Conservation (phyloP, 2,329 filamentous ascomycete species). For the Sporothrix phasma region DNA sequence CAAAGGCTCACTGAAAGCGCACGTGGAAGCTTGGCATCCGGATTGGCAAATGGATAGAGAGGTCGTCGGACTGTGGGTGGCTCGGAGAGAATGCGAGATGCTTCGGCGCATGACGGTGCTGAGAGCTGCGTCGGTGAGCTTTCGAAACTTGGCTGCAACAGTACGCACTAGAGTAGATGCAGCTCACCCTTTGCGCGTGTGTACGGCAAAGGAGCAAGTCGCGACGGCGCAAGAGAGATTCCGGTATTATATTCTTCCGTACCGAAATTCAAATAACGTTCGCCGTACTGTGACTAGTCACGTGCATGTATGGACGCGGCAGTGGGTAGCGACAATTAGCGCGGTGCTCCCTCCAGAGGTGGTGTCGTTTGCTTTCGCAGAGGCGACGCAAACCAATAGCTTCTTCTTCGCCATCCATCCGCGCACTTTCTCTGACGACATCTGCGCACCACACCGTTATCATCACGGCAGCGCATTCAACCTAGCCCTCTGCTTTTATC, state of each 20-base stretch:
- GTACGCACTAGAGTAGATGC: constrained; percentile 5
- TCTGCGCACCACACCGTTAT: background rate
- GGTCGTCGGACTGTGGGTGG: background rate
- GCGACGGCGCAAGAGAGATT: background rate
- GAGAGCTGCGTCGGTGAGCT: background rate
- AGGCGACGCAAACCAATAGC: background rate
- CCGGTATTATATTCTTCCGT: constrained; percentile 8
- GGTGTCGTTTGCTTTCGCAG: constrained; percentile 5
- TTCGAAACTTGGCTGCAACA: background rate
- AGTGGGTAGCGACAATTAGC: background rate
- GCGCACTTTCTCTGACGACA: background rate
- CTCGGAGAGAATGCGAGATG: background rate
- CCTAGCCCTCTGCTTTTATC: background rate
- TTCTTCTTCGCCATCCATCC: background rate
- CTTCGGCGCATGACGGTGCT: background rate
- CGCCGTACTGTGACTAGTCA: background rate
- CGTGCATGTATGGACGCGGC: background rate
- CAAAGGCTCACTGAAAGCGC: background rate
- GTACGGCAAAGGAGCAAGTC: background rate
- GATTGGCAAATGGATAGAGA: background rate
- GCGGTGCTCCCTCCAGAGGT: background rate
- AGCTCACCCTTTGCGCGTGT: background rate
- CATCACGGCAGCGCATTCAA: background rate
- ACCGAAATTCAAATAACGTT: background rate
- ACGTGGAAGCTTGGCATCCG: background rate